Percentiles rank a stretch among this genome's conserved stretches.
Evolutionary conservation across 768 basidiomycete genomes (phyloP).

Genomic region (Cantharellus cinnabarinus): DNA sequence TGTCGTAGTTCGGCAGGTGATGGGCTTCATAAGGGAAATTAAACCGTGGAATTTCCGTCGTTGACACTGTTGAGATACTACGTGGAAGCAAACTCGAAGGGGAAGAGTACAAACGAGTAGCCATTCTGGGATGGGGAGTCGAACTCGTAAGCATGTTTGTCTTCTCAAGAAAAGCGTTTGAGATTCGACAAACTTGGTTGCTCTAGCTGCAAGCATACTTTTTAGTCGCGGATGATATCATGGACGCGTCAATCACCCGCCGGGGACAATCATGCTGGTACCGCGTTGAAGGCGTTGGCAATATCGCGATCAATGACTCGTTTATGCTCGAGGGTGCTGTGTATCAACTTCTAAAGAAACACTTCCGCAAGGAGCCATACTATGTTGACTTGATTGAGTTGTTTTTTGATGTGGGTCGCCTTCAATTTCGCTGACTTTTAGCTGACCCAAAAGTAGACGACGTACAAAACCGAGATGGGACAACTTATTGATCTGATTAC

Average conservation of each 20-base stretch:
- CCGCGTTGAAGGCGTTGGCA: slow-evolving; percentile 40
- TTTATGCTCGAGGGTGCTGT: slow-evolving; percentile 94
- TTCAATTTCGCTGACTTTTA: slow-evolving; percentile 18
- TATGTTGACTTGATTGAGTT: slow-evolving; percentile 82
- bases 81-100: slow-evolving; percentile 48
- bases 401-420: slow-evolving; percentile 53
- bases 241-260: slow-evolving; percentile 87
- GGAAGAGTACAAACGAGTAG: slow-evolving; percentile 75
- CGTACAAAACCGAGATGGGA: slow-evolving; percentile 88
- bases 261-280: slow-evolving; percentile 96
- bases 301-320: slow-evolving; percentile 86
- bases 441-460: slow-evolving; percentile 19
- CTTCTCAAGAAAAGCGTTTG: background rate
- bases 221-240: slow-evolving; percentile 93
- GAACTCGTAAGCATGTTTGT: slow-evolving; percentile 54
- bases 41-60: slow-evolving; percentile 89
- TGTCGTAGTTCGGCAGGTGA: background rate
- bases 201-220: slow-evolving; percentile 90
- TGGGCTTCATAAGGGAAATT: slow-evolving; percentile 43
- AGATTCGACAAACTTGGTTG: background rate
- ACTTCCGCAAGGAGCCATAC: slow-evolving; percentile 62
- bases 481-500: slow-evolving; percentile 93
- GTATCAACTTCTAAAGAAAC: slow-evolving; percentile 69
- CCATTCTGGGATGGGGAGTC: slow-evolving; percentile 85
- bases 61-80: slow-evolving; percentile 80